phyloP scores from a whole-genome alignment of 2,329 filamentous ascomycete species.

The Phaeosphaeriaceae sp. region DNA sequence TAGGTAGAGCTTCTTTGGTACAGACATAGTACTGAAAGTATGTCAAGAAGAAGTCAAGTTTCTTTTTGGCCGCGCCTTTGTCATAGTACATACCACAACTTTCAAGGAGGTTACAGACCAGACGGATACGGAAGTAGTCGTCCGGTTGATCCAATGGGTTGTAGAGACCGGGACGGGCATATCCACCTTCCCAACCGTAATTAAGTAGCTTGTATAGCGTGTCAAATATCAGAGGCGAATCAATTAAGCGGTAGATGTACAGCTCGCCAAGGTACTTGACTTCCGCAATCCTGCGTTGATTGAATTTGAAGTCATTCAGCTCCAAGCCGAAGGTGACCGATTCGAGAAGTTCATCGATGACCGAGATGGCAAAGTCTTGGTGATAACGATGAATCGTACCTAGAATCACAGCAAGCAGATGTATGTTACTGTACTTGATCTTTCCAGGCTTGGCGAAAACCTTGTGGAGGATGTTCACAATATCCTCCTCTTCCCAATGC shows the following conservation, averaged over 20 bases:
- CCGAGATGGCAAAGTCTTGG: conserved; percentile 84
- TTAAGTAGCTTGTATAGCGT: conserved; percentile 93
- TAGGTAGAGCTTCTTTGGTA: conserved; percentile 85
- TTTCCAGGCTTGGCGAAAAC: conserved; percentile 96
- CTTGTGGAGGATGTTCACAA: conserved; percentile 80
- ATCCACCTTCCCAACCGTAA: conserved; percentile 84
- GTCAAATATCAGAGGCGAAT: conserved; percentile 94
- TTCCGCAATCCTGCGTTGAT: conserved; percentile 91
- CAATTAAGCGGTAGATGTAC: conserved; percentile 97
- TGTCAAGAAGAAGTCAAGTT: conserved; percentile 94
- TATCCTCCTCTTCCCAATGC: conserved; percentile 94
- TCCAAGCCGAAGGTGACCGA: conserved; percentile 87
- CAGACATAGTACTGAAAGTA: conserved; percentile 98
- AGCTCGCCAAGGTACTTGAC: conserved; percentile 96
- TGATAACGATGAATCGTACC: conserved; percentile 91
- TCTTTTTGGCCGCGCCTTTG: conserved; percentile 91
- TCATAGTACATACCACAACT: conserved; percentile 97
- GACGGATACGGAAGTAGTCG: conserved; percentile 93
- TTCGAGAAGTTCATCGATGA: conserved; percentile 91
- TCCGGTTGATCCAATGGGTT: conserved; percentile 86
- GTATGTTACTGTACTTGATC: conserved; percentile 96
- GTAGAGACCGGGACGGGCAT: conserved; percentile 76
- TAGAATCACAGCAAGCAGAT: conserved; percentile 87
- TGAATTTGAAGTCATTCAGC: conserved; percentile 96
- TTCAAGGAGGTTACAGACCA: conserved; percentile 88